Conservation (phyloP, 1,284 basidiomycete genomes). For the Ceratobasidium sp. region DNA sequence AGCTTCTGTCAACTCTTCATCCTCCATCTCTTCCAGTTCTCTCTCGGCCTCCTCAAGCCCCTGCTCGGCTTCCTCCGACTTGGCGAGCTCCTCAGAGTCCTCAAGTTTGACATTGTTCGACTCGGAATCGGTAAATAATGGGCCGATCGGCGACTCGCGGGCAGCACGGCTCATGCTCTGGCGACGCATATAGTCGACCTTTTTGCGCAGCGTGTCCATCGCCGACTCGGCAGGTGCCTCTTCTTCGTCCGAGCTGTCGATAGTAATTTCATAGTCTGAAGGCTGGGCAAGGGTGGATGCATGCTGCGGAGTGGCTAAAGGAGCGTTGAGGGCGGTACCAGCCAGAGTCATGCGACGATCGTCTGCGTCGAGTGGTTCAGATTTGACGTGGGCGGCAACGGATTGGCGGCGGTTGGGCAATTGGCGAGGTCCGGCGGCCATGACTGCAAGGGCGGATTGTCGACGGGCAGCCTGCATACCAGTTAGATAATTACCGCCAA, state of each 20-base stretch:
- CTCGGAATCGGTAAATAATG: slow-evolving; percentile 11
- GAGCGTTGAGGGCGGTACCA: neutral
- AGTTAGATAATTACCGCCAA: neutral
- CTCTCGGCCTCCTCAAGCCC: slow-evolving; percentile 24
- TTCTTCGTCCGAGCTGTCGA: slow-evolving; percentile 29
- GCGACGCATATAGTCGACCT: slow-evolving; percentile 36
- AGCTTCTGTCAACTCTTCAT: neutral
- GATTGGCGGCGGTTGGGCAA: slow-evolving; percentile 27
- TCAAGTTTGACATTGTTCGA: slow-evolving; percentile 18
- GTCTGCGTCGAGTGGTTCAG: slow-evolving; percentile 29
- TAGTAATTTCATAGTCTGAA: neutral
- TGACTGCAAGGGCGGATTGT: slow-evolving; percentile 31
- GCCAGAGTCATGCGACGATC: slow-evolving; percentile 32
- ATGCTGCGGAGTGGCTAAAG: slow-evolving; percentile 14
- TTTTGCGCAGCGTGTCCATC: slow-evolving; percentile 24
- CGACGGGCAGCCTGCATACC: slow-evolving; percentile 23
- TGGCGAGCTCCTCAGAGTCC: slow-evolving; percentile 25
- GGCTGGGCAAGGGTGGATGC: slow-evolving; percentile 8
- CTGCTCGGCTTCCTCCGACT: neutral
- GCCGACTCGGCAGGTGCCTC: slow-evolving; percentile 2
- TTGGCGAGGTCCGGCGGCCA: slow-evolving; percentile 33
- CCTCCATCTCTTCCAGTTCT: slow-evolving; percentile 17
- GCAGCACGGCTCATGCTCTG: slow-evolving; percentile 35
- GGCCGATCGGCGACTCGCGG: slow-evolving; percentile 20
- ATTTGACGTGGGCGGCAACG: slow-evolving; percentile 17